Evolutionary conservation across 1,284 basidiomycete species (phyloP), one percentile per base, ranked within the genome.

Genomic region (Heterobasidion irregulare): DNA sequence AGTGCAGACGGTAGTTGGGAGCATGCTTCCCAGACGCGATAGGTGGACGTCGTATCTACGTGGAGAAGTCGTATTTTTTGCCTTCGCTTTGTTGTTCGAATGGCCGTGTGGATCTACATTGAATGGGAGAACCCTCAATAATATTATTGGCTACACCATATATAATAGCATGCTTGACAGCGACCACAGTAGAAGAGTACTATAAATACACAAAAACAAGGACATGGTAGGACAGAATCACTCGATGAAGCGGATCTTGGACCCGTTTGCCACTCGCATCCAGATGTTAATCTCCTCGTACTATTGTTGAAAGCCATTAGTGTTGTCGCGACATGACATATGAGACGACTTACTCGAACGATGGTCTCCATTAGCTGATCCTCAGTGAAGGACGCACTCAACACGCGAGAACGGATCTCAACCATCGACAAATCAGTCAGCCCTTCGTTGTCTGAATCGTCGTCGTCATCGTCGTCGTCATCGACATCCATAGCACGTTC

Each of bases 381-480:
- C 68, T 98, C 95, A 10, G 92, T 97, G 71, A 89, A 96, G 7
- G 94, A 94, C 64, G 84, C 86, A 49, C 85, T 86, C 51, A 95
- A 72, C 10, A 96, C 86, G 34, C 93, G 82, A 51, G 85, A 83
- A 48, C 94, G 82, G 57, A 97, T 82, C 61, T 96, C 92, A 46
- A 90, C 78, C 77, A 98, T 83, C 6, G 82, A 80, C 57, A 92
- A 66, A 62, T 89, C 85, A n/a, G 26, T 36, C 32, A 36, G 26
- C 6, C 33, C 48, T 12, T 32, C 19, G 46, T 19, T 32, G 12
- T 47, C 46, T 10, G n/a, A 16, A 10, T 47, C 46, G 36, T 83
- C 84, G 18, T 83, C 82, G 9, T 81, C 77, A 15, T 84, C 80
- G 9, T 82, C 80, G 26, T 81, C 81, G 6, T 73, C 72, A 5